phyloP scores from a whole-genome alignment of 2,329 filamentous ascomycete species.

The Fusarium sp. region DNA sequence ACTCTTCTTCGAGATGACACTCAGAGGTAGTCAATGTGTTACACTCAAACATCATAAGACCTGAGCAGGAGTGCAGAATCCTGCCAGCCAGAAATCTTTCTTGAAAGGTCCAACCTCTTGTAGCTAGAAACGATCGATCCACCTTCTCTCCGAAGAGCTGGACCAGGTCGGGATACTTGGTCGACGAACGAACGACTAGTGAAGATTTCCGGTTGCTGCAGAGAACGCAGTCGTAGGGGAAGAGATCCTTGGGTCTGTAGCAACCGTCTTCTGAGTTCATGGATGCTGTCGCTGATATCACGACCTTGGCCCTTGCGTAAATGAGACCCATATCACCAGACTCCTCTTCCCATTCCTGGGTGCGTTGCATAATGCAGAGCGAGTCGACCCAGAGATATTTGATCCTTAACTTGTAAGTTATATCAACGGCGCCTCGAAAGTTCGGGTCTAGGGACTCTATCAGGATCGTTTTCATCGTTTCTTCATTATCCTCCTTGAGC shows the following conservation, averaged over 20 bases:
- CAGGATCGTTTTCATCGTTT: neutral
- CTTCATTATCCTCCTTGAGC: fast-evolving
- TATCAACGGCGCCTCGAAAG: neutral
- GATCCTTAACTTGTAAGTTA: neutral
- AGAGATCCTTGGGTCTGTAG: neutral
- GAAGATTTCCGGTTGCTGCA: fast-evolving
- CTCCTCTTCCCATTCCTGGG: neutral
- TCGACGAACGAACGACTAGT: fast-evolving
- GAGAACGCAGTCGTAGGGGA: neutral
- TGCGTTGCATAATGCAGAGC: neutral
- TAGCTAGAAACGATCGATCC: neutral
- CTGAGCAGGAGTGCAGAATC: neutral
- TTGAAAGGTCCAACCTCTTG: neutral
- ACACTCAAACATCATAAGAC: neutral
- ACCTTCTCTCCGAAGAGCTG: fast-evolving
- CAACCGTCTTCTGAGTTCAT: neutral
- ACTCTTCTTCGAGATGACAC: fast-evolving
- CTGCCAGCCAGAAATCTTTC: neutral
- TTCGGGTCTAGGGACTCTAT: neutral
- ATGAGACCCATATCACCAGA: neutral
- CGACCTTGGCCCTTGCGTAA: neutral
- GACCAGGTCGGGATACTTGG: neutral
- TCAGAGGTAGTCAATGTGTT: neutral
- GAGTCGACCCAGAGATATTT: neutral
- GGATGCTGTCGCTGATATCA: neutral